These are phyloP conservation scores for Pulveroboletus frians DNA, from an alignment of 768 basidiomycete species.

Conservation along the genomic window DNA sequence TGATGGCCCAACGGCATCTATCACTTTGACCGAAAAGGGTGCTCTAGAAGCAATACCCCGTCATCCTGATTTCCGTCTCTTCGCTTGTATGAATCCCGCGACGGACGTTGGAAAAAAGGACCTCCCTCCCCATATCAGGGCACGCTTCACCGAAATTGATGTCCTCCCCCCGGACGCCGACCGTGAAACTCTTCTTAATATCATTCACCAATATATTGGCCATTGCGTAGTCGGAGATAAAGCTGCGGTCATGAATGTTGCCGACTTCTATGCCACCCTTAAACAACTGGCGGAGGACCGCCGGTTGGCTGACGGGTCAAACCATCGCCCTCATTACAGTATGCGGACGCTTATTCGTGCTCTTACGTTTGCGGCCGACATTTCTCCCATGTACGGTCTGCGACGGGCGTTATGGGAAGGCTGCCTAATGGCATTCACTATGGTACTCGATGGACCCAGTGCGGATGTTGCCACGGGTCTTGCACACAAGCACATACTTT, in stretches of 20 bases:
- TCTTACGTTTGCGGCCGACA: constrained; percentile 83
- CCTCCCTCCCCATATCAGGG: constrained; percentile 83
- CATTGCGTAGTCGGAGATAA: constrained; percentile 79
- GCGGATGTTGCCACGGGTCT: constrained; percentile 59
- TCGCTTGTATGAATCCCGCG: constrained; percentile 99
- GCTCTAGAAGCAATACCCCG: constrained; percentile 84
- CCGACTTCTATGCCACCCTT: constrained; percentile 82
- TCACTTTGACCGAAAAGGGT: constrained; percentile 91
- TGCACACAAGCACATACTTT: constrained; percentile 73
- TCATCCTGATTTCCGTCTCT: constrained; percentile 92
- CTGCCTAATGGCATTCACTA: constrained; percentile 96
- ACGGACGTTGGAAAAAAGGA: constrained; percentile 99
- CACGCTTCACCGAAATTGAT: constrained; percentile 92
- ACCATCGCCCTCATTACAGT: constrained; percentile 90
- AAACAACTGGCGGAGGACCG: constrained; percentile 70
- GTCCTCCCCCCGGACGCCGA: constrained; percentile 93
- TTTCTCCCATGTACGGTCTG: constrained; percentile 68
- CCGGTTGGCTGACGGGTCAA: constrained; percentile 88
- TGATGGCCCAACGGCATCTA: constrained; percentile 78
- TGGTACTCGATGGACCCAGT: constrained; percentile 79
- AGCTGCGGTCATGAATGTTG: constrained; percentile 82
- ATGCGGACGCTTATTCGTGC: constrained; percentile 94
- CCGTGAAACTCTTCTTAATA: constrained; percentile 79
- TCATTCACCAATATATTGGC: constrained; percentile 88
- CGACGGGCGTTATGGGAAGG: constrained; percentile 93